Conservation (phyloP, 345 rosid genomes). For the Sisymbrium irio region DNA sequence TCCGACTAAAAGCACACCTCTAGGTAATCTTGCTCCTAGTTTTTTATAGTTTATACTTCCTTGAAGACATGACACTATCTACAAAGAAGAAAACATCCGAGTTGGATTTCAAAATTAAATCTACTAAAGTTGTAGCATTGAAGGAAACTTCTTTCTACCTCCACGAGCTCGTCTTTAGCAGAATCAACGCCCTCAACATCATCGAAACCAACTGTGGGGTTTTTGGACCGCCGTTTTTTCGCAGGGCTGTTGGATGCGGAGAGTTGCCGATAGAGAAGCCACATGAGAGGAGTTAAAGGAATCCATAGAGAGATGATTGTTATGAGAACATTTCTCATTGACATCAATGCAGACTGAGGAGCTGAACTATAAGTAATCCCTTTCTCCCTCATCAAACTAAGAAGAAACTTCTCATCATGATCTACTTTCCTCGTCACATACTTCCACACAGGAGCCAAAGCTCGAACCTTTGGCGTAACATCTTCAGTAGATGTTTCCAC, state of each 20-base stretch:
- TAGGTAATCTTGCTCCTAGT: conserved; percentile 85
- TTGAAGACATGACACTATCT: conserved; percentile 96
- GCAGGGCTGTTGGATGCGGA: conserved; percentile 88
- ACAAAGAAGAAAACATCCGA: conserved; percentile 28
- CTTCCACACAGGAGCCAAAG: conserved; percentile 64
- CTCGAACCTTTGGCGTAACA: conserved; percentile 36
- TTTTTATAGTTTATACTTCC: conserved; percentile 82
- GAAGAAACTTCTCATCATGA: conserved; percentile 88
- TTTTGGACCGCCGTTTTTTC: conserved; percentile 58
- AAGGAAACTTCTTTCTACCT: conserved; percentile 42
- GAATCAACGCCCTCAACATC: conserved; percentile 95
- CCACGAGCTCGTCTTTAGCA: conserved; percentile 90
- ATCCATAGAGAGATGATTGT: conserved; percentile 82
- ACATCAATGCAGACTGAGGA: conserved; percentile 71
- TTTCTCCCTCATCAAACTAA: conserved; percentile 84
- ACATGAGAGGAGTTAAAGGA: conserved; percentile 88
- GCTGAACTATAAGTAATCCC: conserved; percentile 83
- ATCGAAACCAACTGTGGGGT: conserved; percentile 64
- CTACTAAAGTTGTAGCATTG: not conserved
- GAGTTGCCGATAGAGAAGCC: conserved; percentile 94
- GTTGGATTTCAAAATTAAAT: not conserved
- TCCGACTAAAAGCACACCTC: conserved; percentile 89
- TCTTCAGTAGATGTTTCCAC: conserved; percentile 30
- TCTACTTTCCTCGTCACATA: conserved; percentile 82
- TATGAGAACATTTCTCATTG: conserved; percentile 63